Evolutionary conservation across 2,329 filamentous ascomycete species (phyloP), one percentile per base, ranked within the genome.

Genomic region (Penicillium sp.): DNA sequence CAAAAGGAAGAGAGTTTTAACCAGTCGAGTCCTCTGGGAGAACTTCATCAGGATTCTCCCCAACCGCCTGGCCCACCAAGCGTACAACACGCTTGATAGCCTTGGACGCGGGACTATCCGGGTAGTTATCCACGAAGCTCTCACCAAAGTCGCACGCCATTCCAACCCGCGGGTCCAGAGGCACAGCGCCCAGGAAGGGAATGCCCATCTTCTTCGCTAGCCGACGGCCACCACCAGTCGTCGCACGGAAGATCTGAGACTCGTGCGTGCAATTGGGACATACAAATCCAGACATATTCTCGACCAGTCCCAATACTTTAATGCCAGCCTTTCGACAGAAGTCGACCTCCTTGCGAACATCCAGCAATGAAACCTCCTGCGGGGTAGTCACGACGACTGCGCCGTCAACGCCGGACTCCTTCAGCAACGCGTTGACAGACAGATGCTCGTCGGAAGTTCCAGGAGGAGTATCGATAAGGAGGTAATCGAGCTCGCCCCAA

Each of bases 221-320:
- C 35, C 81, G 83, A 48, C 79, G 78, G 2, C 88, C 93, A 16
- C 95, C 93, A 8, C 93, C 93, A 0, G 93, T 99, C 9, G 88
- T 95, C 10, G 93, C 84, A 60, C 83, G 80, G 75, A 99, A 99
- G 41, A 99, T 95, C 68, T 95, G 83, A 62, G 77, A 80, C 62
- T 82, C 77, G 47, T 90, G 84, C 46, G 83, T 88, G 72, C 93
- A 99, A 49, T 88, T 92, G 9, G 91, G 91, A 66, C 93, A 99
- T 45, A 99, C 91, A 62, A 97, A 99, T 3, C 90, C 89, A 50
- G 86, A 89, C 93, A 99, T 99, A 66, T 99, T 99, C 76, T 99
- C 93, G 13, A 95, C 93, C 34, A 99, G 77, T 0, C 93, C 93
- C 3, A 99, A 71, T 6, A 99, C 82, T 40, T 78, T 80, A 59